Evolutionary conservation across 2,329 filamentous ascomycete genomes (phyloP), one percentile per base, ranked within the genome.

Genomic region (Cladosporium sp.): DNA sequence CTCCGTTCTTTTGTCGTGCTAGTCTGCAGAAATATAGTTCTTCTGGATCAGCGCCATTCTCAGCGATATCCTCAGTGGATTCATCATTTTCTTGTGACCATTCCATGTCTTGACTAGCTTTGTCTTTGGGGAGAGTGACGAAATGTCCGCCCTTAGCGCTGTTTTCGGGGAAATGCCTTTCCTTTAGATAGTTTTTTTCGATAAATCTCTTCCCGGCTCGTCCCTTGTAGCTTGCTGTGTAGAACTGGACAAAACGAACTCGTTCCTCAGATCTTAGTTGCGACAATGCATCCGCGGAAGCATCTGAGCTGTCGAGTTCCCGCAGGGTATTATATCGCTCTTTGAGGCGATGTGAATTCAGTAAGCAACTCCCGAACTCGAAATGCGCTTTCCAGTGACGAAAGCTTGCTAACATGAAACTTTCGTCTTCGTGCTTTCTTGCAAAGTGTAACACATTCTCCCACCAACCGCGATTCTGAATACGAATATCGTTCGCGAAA

Each of bases 241-340:
- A 95, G 65, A 95, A 95, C 63, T 95, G 95, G 51, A 88, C 76
- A 60, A 95, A 95, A 13, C 88, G 78, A 9, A 93, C 79, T 45
- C 84, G 75, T 3, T 73, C 70, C 1, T 71, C 70, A 46, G 49
- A 33, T 13, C 49, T 35, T 13, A 42, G 51, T 27, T 27, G 22
- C 19, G 19, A 3, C 18, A 22, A 9, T 20, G 36, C 32, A 27
- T n/a, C 22, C 22, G 22, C 22, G 5, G 22, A 11, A 46, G 53
- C 11, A 43, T 47, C 2, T 61, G 66, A 38, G 56, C 62, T 35
- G 73, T 70, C 19, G 19, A 41, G 38, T 27, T 54, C 53, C n/a
- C 66, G 56, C 4, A 63, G 53, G 11, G 48, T 49, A 12, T 85
- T 81, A 50, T 87, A 78, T 5, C 83, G 72, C 60, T 87, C 83